Percentiles rank a stretch among this genome's conserved stretches.
Conservation (phyloP, 768 basidiomycete species). For the Hydnum rufescens region DNA sequence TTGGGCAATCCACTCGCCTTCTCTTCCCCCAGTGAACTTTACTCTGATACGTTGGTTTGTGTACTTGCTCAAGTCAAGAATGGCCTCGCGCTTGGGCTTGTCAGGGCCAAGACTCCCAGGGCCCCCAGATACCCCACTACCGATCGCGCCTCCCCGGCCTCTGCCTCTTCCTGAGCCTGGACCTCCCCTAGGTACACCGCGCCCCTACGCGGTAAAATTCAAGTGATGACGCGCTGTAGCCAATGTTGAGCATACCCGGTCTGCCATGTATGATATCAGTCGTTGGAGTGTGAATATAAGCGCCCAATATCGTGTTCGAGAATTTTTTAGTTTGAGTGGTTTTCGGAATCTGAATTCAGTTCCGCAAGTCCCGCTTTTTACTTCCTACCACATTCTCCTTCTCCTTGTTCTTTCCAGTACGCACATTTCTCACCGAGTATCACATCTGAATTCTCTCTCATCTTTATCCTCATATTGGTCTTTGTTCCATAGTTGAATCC, state of each 20-base stretch:
- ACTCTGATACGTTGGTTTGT: slow-evolving; percentile 82
- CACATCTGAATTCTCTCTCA: neutral
- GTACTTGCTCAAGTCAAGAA: slow-evolving; percentile 88
- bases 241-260: no score
- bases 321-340: no score
- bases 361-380: no score
- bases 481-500: slow-evolving; percentile 1
- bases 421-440: neutral
- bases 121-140: slow-evolving; percentile 23
- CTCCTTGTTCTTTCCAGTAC: neutral
- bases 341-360: no score
- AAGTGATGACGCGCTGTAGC: no score
- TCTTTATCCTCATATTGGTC: neutral
- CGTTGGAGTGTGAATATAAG: no score
- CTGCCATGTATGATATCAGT: no score
- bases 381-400: no score
- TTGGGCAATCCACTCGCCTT: slow-evolving; percentile 33
- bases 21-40: slow-evolving; percentile 94
- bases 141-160: slow-evolving; percentile 28
- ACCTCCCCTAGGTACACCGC: slow-evolving; percentile 32
- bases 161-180: slow-evolving; percentile 18
- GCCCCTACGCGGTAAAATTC: slow-evolving; percentile 33
- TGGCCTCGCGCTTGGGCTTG: slow-evolving; percentile 81
- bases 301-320: no score
- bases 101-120: slow-evolving; percentile 34